phyloP scores from a whole-genome alignment of 1,139 yeast species.

The Blastobotrys aristatus region DNA sequence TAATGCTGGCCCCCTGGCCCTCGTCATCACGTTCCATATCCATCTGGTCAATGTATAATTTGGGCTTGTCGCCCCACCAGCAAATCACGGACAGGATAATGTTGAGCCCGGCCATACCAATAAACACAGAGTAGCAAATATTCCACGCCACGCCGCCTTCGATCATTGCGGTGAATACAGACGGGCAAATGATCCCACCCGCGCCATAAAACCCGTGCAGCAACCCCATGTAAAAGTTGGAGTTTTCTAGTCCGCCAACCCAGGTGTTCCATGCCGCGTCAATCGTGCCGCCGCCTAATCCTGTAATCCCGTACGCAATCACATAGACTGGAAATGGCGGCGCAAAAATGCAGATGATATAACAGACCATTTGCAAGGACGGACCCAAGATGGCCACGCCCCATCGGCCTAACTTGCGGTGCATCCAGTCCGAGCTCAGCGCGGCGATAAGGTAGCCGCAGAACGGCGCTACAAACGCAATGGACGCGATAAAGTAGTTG shows the following conservation, averaged over 20 bases:
- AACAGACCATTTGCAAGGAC: constrained; percentile 37
- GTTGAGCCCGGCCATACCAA: constrained; percentile 33
- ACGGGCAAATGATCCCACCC: constrained; percentile 58
- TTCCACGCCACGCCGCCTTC: constrained; percentile 48
- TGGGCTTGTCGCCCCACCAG: constrained; percentile 20
- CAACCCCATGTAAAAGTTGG: constrained; percentile 46
- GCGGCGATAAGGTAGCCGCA: constrained; percentile 39
- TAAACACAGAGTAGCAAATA: constrained; percentile 45
- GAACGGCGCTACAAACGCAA: constrained; percentile 28
- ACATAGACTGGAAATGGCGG: constrained; percentile 41
- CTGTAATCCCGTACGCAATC: constrained; percentile 52
- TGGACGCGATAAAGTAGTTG: constrained; percentile 25
- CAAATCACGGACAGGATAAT: constrained; percentile 10
- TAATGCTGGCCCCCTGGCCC: constrained; percentile 9
- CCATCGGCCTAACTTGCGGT: constrained; percentile 40
- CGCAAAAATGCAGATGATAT: constrained; percentile 39
- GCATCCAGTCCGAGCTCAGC: constrained; percentile 32
- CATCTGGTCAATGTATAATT: neutral
- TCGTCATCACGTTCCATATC: neutral
- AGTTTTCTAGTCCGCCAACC: constrained; percentile 45
- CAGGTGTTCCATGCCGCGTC: constrained; percentile 54
- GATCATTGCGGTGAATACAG: constrained; percentile 50
- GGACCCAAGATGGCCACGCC: constrained; percentile 40
- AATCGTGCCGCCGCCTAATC: constrained; percentile 51
- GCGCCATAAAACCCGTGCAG: constrained; percentile 57